Evolutionary conservation across 352 stramenopile species (phyloP), one percentile per base, ranked within the genome.

Genomic region (Phytophthora kernoviae): DNA sequence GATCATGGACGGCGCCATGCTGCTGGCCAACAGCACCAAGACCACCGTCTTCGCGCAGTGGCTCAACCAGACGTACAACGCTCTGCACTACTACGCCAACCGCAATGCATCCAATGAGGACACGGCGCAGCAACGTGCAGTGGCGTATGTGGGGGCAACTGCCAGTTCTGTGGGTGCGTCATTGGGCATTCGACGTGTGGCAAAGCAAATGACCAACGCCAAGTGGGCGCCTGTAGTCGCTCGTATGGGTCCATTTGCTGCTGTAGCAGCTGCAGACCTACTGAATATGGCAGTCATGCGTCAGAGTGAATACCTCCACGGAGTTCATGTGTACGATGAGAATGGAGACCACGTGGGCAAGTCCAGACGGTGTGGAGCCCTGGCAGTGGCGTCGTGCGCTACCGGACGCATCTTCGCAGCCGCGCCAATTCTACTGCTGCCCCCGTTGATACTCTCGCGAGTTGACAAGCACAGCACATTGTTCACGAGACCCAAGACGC

Each of bases 41-140:
- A 77, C 81, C 49, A 93, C 85, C 17, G 65, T 94, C 58, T 77
- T 90, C 15, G 83, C 83, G 26, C 87, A 96, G 54, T 93, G 81
- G 85, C 81, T 96, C 40, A 96, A 96, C 59, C 87, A 96, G 65
- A 93, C 84, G 37, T 96, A 96, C 77, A 96, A 96, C 54, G 87
- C 87, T n/a, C 65, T 94, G 51, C 87, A 96, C 68, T 96, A 96
- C 68, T 94, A 93, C 62, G 87, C 87, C 53, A 96, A 96, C 58
- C 87, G 84, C 54, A 96, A 96, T 49, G 83, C 83, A 8, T 90
- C 79, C 21, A 94, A 94, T 54, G 75, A 93, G 34, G 87, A 96
- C 66, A 88, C 84, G 54, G 63, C 79, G 6, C 57, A 81, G 65
- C 81, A 93, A 69, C 84, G 84, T 3, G 26, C 85, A 3, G 68